Percentiles rank a stretch among this genome's conserved stretches.
Evolutionary conservation across 106 monocot species (phyloP).

Genomic region (Ottelia alismoides): DNA sequence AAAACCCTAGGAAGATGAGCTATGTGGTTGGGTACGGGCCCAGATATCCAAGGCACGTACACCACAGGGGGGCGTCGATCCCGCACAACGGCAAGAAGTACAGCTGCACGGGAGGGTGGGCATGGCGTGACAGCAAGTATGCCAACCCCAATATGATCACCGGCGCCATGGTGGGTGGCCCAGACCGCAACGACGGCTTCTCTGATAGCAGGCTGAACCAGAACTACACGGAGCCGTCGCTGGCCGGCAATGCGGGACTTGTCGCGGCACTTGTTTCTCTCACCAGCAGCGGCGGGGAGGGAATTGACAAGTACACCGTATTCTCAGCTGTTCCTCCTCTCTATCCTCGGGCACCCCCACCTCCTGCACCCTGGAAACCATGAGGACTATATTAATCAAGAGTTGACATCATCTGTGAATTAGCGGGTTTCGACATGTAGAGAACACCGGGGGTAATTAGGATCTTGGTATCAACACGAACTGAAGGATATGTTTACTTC

Average conservation of each 20-base stretch:
- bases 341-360: slow-evolving; percentile 38
- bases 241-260: slow-evolving; percentile 65
- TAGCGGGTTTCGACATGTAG: no score
- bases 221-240: slow-evolving; percentile 46
- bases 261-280: slow-evolving; percentile 57
- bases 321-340: slow-evolving; percentile 54
- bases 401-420: no score
- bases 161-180: slow-evolving; percentile 79
- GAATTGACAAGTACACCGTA: slow-evolving; percentile 59
- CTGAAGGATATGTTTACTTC: no score
- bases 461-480: no score
- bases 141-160: slow-evolving; percentile 44
- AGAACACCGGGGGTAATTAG: no score
- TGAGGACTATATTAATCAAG: no score
- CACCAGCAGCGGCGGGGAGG: slow-evolving; percentile 19
- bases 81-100: slow-evolving; percentile 42
- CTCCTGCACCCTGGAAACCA: slow-evolving; percentile 59
- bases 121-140: slow-evolving; percentile 35
- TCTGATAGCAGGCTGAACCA: slow-evolving; percentile 27
- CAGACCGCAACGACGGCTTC: slow-evolving; percentile 41
- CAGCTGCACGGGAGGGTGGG: slow-evolving; percentile 50
- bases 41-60: slow-evolving; percentile 53
- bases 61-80: slow-evolving; percentile 73
- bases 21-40: slow-evolving; percentile 63
- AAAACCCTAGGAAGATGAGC: slow-evolving; percentile 74